Percentiles rank a stretch among this genome's conserved stretches.
Conservation (phyloP, 2,329 filamentous ascomycete genomes). For the Epichloe gansuensis region DNA sequence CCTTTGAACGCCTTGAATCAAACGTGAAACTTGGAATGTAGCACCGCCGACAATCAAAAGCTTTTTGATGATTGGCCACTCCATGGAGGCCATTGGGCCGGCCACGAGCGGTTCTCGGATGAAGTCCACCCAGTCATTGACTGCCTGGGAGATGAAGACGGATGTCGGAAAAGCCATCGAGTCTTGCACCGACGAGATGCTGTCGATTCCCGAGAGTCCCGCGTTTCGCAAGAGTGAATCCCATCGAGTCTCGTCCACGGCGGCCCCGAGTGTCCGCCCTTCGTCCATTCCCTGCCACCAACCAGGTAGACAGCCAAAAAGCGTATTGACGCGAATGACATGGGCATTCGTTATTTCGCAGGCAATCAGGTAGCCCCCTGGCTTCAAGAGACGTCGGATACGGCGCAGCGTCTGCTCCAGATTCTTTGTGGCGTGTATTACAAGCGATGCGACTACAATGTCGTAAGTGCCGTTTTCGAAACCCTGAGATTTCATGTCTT, state of each 20-base stretch:
- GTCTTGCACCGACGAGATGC: not conserved
- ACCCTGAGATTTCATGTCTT: constrained; percentile 17
- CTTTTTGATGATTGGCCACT: not conserved
- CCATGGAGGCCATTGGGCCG: not conserved
- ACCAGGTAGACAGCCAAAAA: constrained; percentile 2
- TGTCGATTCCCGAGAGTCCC: constrained; percentile 5
- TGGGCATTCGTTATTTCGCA: constrained; percentile 1
- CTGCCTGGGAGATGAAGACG: not conserved
- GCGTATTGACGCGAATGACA: not conserved
- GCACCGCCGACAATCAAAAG: not conserved
- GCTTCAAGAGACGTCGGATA: constrained; percentile 5
- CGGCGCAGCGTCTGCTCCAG: constrained; percentile 12
- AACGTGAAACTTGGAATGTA: not conserved
- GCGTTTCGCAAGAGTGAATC: not conserved
- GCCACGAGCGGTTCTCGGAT: not conserved
- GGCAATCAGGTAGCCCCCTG: constrained; percentile 5
- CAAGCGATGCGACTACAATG: constrained; percentile 23
- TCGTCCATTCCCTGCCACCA: constrained; percentile 4
- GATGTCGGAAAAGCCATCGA: not conserved
- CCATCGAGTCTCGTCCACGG: not conserved
- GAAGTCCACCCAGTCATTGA: not conserved
- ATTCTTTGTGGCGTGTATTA: constrained; percentile 24
- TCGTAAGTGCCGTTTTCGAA: constrained; percentile 21
- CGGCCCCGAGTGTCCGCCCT: not conserved
- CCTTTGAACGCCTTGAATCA: not conserved